These are phyloP conservation scores for Taiozyma sp. DNA, from an alignment of 1,139 yeast species.

Conservation along the genomic window DNA sequence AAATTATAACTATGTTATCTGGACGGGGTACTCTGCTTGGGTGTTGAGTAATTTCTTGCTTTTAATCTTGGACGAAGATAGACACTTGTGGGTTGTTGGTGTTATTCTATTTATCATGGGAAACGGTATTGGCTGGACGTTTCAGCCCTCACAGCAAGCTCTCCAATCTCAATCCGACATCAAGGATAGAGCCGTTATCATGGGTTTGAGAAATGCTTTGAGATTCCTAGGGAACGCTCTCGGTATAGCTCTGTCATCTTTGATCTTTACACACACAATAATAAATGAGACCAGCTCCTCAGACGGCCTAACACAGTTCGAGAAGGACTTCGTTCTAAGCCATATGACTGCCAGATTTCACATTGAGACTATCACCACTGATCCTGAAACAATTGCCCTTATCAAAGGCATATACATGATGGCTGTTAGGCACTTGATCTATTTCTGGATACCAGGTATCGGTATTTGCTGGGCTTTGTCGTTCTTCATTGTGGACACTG, in stretches of 20 bases:
- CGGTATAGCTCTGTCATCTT: conserved; percentile 41
- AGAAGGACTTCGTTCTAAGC: conserved; percentile 1
- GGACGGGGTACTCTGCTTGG: conserved; percentile 41
- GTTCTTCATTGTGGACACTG: conserved; percentile 5
- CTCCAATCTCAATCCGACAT: conserved; percentile 46
- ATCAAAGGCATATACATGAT: conserved; percentile 1
- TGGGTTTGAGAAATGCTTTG: conserved; percentile 46
- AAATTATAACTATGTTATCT: conserved; percentile 37
- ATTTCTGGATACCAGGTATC: conserved; percentile 6
- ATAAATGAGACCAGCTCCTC: conserved; percentile 15
- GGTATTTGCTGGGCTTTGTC: conserved; percentile 4
- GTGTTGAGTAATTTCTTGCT: conserved; percentile 35
- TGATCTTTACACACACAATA: conserved; percentile 36
- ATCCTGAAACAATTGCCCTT: neutral
- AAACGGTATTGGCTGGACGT: conserved; percentile 44
- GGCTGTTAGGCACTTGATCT: conserved; percentile 1
- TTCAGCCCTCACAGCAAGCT: conserved; percentile 53
- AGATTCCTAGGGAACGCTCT: conserved; percentile 51
- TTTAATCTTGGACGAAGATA: conserved; percentile 13
- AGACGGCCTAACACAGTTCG: neutral
- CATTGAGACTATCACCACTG: neutral
- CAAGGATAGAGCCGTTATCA: conserved; percentile 50
- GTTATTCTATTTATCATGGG: conserved; percentile 41
- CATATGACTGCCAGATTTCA: conserved; percentile 1
- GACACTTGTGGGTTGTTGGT: conserved; percentile 8